phyloP scores from a whole-genome alignment of 1,139 yeast genomes.

The Kodamaea anthophila region DNA sequence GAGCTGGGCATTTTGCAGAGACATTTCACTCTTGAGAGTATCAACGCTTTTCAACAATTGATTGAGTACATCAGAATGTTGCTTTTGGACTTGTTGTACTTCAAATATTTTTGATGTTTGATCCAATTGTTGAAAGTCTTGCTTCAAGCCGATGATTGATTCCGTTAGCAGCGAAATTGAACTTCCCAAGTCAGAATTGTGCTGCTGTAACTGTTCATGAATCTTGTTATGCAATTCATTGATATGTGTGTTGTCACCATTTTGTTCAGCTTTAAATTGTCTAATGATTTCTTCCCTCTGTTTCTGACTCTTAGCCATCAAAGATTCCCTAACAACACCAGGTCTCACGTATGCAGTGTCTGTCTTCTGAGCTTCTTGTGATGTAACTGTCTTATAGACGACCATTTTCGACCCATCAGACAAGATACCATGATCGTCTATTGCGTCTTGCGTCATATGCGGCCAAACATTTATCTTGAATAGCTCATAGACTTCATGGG shows the following conservation, averaged over 20 bases:
- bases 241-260: neutral
- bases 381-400: constrained; percentile 14
- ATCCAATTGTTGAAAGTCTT: constrained; percentile 5
- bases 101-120: constrained; percentile 11
- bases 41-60: neutral
- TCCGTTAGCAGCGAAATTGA: constrained; percentile 1
- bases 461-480: constrained; percentile 50
- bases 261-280: constrained; percentile 6
- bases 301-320: constrained; percentile 32
- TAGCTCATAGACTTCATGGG: constrained; percentile 56
- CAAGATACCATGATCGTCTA: constrained; percentile 52
- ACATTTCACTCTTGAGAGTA: constrained; percentile 9
- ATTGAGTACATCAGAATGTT: constrained; percentile 9
- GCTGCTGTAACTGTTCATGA: constrained; percentile 4
- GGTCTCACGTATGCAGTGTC: constrained; percentile 12
- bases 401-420: constrained; percentile 37
- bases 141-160: constrained; percentile 4
- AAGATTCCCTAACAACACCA: constrained; percentile 26
- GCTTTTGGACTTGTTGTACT: constrained; percentile 13
- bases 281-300: constrained; percentile 18
- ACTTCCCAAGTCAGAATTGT: constrained; percentile 3
- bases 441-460: constrained; percentile 47
- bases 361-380: constrained; percentile 1
- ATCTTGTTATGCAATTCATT: constrained; percentile 1
- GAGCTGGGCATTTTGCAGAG: constrained; percentile 32